Base-by-base conservation (phyloP, 257 asterid genomes). In the Scutellaria barbata region DNA sequence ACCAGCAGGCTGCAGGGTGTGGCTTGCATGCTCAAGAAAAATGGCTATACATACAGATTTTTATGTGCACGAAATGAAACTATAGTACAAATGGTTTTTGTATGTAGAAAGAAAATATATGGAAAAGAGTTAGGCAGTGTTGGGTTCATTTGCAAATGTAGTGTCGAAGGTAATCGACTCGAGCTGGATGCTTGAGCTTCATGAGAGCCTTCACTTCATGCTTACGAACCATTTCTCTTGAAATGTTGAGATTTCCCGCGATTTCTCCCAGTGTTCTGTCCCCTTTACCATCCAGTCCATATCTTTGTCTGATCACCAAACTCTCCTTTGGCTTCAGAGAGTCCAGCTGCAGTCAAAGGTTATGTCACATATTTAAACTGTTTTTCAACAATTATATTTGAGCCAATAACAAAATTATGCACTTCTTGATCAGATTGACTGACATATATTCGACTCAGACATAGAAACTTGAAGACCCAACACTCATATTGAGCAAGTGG, bases 301-400 rank as follows among this genome's bases (percentile, higher is more conserved):
- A 93, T 79, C 96, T 82, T 76, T 93, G 97, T 74, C 98, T 86
- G 66, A 93, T 85, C 72, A 90, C 98, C 85, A 93, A 74, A 72
- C 89, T 88, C 89, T 94, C 99, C 82, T 94, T 94, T 3, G 99
- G 99, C 86, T 88, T 94, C 89, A 91, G 81, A 43, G 99, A 94
- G 81, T 94, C 99, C 39, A 94, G 96, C 99, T 91, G 25, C 25
- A 22, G 87, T 45, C 68, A 65, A 74, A 59, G 22, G 45, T 64
- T 30, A n/a, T n/a, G n/a, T n/a, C n/a, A n/a, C n/a, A n/a, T n/a
- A n/a, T n/a, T n/a, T n/a, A n/a, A n/a, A n/a, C n/a, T n/a, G n/a
- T n/a, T n/a, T n/a, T n/a, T n/a, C n/a, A n/a, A n/a, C n/a, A n/a
- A n/a, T n/a, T n/a, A n/a, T n/a, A n/a, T n/a, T n/a, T n/a, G n/a